Conservation (phyloP, 805 yeast genomes). For the Yarrowia osloensis region DNA sequence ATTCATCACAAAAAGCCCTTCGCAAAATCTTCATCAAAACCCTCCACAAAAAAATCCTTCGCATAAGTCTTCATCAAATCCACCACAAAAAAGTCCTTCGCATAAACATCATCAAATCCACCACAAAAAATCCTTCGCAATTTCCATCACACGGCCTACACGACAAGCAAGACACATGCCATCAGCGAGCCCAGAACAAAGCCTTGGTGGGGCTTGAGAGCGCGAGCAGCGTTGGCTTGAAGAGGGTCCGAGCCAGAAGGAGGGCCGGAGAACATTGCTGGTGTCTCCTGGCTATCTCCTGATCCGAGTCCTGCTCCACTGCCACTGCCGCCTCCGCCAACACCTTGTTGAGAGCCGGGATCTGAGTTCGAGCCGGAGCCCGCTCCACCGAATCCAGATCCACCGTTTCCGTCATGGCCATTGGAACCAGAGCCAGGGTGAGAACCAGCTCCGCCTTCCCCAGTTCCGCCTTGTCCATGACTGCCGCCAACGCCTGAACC, state of each 20-base stretch:
- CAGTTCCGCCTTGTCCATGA: neutral
- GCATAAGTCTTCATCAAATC: neutral
- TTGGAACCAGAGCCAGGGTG: neutral
- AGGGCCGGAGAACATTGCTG: neutral
- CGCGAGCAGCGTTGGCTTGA: neutral
- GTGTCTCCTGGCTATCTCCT: neutral
- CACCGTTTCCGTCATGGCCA: neutral
- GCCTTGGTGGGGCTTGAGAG: neutral
- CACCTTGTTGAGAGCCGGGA: neutral
- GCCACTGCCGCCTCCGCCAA: neutral
- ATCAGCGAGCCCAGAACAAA: neutral
- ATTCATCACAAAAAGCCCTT: neutral
- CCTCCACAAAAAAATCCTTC: neutral
- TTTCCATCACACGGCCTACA: neutral
- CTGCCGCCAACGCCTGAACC: neutral
- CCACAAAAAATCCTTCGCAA: neutral
- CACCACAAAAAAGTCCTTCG: slow-evolving; percentile 1
- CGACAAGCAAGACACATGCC: neutral
- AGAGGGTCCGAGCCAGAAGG: neutral
- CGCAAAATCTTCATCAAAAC: neutral
- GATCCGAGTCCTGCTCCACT: neutral
- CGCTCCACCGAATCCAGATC: neutral
- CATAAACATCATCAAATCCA: neutral
- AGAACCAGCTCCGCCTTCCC: neutral
- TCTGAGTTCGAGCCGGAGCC: neutral